Evolutionary conservation across 805 yeast species (phyloP).

Genomic region (Teunomyces kruisii): DNA sequence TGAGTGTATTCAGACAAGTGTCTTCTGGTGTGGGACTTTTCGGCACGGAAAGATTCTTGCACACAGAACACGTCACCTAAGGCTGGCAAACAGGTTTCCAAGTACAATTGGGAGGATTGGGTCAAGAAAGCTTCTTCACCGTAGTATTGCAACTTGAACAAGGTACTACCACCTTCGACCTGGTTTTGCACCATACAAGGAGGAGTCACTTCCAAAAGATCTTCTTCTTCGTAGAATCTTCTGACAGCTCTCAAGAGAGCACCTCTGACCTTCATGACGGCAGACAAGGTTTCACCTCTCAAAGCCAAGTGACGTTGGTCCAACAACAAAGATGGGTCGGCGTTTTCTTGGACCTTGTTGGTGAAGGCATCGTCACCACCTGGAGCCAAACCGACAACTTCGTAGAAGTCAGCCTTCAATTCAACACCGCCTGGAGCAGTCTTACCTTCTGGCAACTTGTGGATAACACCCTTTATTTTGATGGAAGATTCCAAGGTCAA

Average conservation of each 20-base stretch:
- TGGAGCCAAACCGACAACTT: conserved; percentile 91
- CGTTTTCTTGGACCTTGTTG: conserved; percentile 89
- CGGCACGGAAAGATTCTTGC: conserved; percentile 99
- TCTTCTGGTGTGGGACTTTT: conserved; percentile 97
- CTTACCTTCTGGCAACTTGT: conserved; percentile 91
- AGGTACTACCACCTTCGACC: conserved; percentile 98
- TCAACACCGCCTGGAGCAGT: conserved; percentile 98
- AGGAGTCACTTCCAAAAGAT: conserved; percentile 88
- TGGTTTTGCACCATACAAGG: conserved; percentile 99
- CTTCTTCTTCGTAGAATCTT: conserved; percentile 71
- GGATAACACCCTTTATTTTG: conserved; percentile 73
- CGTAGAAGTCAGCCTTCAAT: conserved; percentile 85
- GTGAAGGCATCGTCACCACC: conserved; percentile 93
- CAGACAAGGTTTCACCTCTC: conserved; percentile 91
- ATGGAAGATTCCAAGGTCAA: conserved; percentile 89
- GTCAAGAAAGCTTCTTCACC: conserved; percentile 97
- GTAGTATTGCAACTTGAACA: conserved; percentile 89
- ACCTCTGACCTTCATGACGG: conserved; percentile 95
- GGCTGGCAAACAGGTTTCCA: conserved; percentile 95
- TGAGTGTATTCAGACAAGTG: conserved; percentile 97
- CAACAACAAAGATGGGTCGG: conserved; percentile 88
- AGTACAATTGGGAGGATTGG: conserved; percentile 93
- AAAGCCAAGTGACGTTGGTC: conserved; percentile 95
- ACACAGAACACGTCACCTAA: conserved; percentile 96
- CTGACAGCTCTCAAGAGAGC: conserved; percentile 71